Evolutionary conservation across 2,329 filamentous ascomycete species (phyloP).

Genomic region (Thelonectria blattea): DNA sequence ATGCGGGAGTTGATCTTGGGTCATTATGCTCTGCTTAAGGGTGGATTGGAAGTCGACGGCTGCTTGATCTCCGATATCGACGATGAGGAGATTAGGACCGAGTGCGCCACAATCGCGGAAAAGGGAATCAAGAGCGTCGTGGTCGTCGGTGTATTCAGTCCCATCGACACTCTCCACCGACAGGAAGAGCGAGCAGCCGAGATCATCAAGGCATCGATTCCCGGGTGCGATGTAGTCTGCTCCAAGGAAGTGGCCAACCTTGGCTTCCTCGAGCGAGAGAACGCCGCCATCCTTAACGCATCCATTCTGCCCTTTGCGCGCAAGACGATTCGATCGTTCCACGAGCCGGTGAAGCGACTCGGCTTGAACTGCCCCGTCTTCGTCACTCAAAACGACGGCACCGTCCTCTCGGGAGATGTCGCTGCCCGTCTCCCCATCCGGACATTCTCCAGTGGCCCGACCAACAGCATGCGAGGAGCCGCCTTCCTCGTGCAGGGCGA

Average conservation of each 20-base stretch:
- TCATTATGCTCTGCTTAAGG: slow-evolving; percentile 53
- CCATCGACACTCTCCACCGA: slow-evolving; percentile 54
- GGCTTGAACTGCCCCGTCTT: slow-evolving; percentile 61
- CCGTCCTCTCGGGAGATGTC: slow-evolving; percentile 58
- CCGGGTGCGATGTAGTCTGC: slow-evolving; percentile 53
- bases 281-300: slow-evolving; percentile 69
- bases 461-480: slow-evolving; percentile 68
- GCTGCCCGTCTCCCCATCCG: slow-evolving; percentile 64
- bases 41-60: slow-evolving; percentile 60
- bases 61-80: slow-evolving; percentile 53
- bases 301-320: slow-evolving; percentile 64
- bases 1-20: slow-evolving; percentile 55
- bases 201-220: slow-evolving; percentile 49
- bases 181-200: slow-evolving; percentile 57
- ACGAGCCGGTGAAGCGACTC: slow-evolving; percentile 56
- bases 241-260: slow-evolving; percentile 60
- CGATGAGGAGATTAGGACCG: slow-evolving; percentile 46
- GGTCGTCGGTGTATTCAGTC: slow-evolving; percentile 58
- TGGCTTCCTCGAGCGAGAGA: slow-evolving; percentile 66
- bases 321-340: slow-evolving; percentile 62
- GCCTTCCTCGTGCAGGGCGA: slow-evolving; percentile 59
- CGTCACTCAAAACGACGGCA: slow-evolving; percentile 69
- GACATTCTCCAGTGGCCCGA: slow-evolving; percentile 68
- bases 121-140: slow-evolving; percentile 56
- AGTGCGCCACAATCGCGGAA: slow-evolving; percentile 47